phyloP scores from a whole-genome alignment of 148 eudicot species.

The Pharnaceum exiguum region DNA sequence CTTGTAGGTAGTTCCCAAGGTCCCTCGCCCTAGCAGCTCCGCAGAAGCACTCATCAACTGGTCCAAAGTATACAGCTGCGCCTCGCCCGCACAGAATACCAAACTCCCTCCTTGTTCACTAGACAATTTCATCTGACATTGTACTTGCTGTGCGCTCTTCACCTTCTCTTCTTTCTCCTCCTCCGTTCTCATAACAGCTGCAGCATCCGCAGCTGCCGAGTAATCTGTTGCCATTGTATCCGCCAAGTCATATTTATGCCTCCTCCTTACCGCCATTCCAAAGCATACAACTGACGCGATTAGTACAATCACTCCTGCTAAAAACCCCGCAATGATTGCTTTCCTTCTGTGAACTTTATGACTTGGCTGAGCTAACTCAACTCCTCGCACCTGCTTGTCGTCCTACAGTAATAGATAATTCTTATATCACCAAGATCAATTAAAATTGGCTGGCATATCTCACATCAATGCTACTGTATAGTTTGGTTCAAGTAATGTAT shows the following conservation, averaged over 20 bases:
- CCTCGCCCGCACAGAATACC: slow-evolving; percentile 54
- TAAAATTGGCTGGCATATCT: too few species aligned
- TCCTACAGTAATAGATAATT: too few species aligned
- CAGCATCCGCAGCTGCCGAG: slow-evolving; percentile 24
- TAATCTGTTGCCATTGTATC: slow-evolving; percentile 12
- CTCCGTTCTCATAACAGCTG: slow-evolving; percentile 45
- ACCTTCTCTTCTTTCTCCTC: slow-evolving; percentile 56
- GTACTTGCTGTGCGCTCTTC: slow-evolving; percentile 37
- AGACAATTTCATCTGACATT: background rate
- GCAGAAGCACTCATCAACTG: slow-evolving; percentile 61
- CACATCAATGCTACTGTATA: too few species aligned
- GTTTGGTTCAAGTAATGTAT: too few species aligned
- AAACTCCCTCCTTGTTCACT: slow-evolving; percentile 26
- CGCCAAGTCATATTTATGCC: background rate
- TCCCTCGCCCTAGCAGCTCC: slow-evolving; percentile 54
- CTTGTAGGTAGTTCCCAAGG: slow-evolving; percentile 57
- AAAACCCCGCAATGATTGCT: slow-evolving; percentile 28
- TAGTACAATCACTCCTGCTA: slow-evolving; percentile 19
- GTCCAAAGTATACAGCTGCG: slow-evolving; percentile 42
- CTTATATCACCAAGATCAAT: too few species aligned
- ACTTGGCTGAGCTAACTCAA: slow-evolving; percentile 4
- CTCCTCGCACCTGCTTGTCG: slow-evolving; percentile 18
- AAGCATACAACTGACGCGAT: slow-evolving; percentile 23
- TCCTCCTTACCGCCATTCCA: slow-evolving; percentile 27
- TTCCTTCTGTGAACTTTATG: slow-evolving; percentile 4